phyloP scores from a whole-genome alignment of 768 basidiomycete genomes.

The Nevesoporus exiguus region DNA sequence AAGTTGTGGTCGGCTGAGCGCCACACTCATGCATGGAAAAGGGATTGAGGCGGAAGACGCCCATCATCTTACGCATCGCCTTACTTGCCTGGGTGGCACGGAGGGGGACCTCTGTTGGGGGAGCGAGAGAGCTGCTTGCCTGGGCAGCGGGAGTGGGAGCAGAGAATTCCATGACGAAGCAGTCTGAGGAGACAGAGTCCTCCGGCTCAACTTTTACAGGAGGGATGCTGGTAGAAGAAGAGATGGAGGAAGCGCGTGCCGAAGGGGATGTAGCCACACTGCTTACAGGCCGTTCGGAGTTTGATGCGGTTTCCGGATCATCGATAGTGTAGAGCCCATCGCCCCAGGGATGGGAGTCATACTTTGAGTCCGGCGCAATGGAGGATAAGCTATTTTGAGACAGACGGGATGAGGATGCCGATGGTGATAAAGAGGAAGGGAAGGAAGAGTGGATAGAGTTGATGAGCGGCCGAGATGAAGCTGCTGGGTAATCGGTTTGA shows the following conservation, averaged over 20 bases:
- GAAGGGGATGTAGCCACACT: slow-evolving; percentile 35
- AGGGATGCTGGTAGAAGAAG: slow-evolving; percentile 27
- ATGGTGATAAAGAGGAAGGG: slow-evolving; percentile 18
- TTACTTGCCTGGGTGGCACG: slow-evolving; percentile 71
- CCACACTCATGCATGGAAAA: slow-evolving; percentile 62
- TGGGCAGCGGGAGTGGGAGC: slow-evolving; percentile 29
- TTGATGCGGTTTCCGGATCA: slow-evolving; percentile 32
- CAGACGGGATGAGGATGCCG: slow-evolving; percentile 11
- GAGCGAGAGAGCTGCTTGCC: slow-evolving; percentile 40
- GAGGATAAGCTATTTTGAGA: slow-evolving; percentile 19
- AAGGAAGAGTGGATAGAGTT: slow-evolving; percentile 14
- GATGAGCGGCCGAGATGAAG: slow-evolving; percentile 20
- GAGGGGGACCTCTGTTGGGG: slow-evolving; percentile 65
- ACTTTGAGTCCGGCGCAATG: slow-evolving; percentile 14
- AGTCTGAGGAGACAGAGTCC: slow-evolving; percentile 24
- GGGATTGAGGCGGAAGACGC: slow-evolving; percentile 71
- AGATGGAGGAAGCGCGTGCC: slow-evolving; percentile 33
- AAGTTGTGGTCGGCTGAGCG: slow-evolving; percentile 40
- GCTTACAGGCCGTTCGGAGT: slow-evolving; percentile 34
- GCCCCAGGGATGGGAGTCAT: slow-evolving; percentile 28
- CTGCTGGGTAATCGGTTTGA: slow-evolving; percentile 20
- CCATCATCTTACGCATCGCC: slow-evolving; percentile 75
- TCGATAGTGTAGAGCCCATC: slow-evolving; percentile 33
- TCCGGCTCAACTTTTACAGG: slow-evolving; percentile 34
- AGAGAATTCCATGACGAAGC: slow-evolving; percentile 37